Percentiles rank a stretch among this genome's conserved stretches.
phyloP scores from a whole-genome alignment of 1,139 yeast genomes.

The Pichia sp. region DNA sequence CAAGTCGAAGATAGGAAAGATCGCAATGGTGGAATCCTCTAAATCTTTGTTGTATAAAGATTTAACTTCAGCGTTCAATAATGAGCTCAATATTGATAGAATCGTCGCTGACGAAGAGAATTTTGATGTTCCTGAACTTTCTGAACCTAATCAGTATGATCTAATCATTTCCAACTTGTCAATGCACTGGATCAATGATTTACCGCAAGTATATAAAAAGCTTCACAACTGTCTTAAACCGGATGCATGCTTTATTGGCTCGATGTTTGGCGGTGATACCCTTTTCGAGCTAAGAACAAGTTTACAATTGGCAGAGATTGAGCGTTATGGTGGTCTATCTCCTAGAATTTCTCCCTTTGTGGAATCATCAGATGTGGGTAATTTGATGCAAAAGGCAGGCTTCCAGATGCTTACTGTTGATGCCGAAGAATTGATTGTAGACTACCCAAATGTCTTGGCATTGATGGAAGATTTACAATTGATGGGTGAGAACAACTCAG shows the following conservation, averaged over 20 bases:
- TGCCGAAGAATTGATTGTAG: constrained; percentile 77
- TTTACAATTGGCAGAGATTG: constrained; percentile 77
- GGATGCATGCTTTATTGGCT: constrained; percentile 78
- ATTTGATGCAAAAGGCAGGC: constrained; percentile 67
- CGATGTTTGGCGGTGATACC: constrained; percentile 84
- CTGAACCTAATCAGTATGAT: constrained; percentile 48
- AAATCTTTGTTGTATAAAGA: constrained; percentile 51
- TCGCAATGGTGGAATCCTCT: constrained; percentile 69
- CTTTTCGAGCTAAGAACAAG: constrained; percentile 75
- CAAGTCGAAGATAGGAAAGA: constrained; percentile 47
- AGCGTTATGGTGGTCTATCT: constrained; percentile 72
- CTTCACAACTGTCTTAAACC: constrained; percentile 65
- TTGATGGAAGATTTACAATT: constrained; percentile 67
- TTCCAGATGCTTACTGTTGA: constrained; percentile 79
- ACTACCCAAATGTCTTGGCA: constrained; percentile 68
- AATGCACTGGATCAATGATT: constrained; percentile 82
- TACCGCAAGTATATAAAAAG: constrained; percentile 58
- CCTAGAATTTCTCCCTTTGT: constrained; percentile 81
- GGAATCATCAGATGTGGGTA: constrained; percentile 72
- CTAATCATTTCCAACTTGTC: constrained; percentile 72
- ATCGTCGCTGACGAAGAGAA: constrained; percentile 66
- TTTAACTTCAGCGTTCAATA: constrained; percentile 37
- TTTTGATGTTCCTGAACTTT: constrained; percentile 40
- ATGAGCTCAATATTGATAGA: constrained; percentile 41
- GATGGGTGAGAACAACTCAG: constrained; percentile 85